Conservation (phyloP, 2,329 filamentous ascomycete species). For the Didymosphaeria variabile region DNA sequence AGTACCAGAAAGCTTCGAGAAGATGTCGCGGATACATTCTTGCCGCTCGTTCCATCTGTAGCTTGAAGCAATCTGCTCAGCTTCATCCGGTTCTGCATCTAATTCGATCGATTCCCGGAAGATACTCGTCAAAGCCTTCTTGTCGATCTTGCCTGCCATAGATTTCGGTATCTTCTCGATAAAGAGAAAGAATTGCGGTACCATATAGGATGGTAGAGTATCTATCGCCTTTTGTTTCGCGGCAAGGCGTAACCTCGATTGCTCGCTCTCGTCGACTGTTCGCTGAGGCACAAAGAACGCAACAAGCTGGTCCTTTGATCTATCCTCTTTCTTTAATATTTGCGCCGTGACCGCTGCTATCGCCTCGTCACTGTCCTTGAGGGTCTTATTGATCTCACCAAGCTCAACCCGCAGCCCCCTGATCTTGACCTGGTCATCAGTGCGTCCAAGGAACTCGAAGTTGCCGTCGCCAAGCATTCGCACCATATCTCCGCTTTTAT, state of each 20-base stretch:
- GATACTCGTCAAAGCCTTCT: conserved; percentile 38
- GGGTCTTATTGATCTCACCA: conserved; percentile 48
- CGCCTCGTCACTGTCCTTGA: conserved; percentile 32
- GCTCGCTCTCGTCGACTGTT: conserved; percentile 15
- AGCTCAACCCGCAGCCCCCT: conserved; percentile 50
- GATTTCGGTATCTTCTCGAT: conserved; percentile 48
- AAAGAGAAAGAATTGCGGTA: conserved; percentile 47
- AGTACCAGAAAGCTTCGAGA: conserved; percentile 67
- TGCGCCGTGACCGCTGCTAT: conserved; percentile 41
- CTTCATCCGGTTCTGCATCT: conserved; percentile 3
- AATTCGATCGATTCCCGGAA: conserved; percentile 37
- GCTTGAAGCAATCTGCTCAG: conserved; percentile 7
- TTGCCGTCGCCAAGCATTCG: conserved; percentile 49
- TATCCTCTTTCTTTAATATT: conserved; percentile 37
- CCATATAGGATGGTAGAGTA: conserved; percentile 50
- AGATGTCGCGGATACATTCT: conserved; percentile 60
- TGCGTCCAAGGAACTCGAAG: conserved; percentile 52
- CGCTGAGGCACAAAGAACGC: conserved; percentile 37
- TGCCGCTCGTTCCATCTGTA: conserved; percentile 63
- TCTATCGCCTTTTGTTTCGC: conserved; percentile 29
- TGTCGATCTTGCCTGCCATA: conserved; percentile 53
- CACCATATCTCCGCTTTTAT: conserved; percentile 50
- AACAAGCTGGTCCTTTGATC: conserved; percentile 47
- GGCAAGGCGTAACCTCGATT: conserved; percentile 27
- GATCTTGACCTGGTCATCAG: conserved; percentile 53